Base-by-base conservation (phyloP, 2,329 filamentous ascomycete genomes). In the Fusarium decemcellulare region DNA sequence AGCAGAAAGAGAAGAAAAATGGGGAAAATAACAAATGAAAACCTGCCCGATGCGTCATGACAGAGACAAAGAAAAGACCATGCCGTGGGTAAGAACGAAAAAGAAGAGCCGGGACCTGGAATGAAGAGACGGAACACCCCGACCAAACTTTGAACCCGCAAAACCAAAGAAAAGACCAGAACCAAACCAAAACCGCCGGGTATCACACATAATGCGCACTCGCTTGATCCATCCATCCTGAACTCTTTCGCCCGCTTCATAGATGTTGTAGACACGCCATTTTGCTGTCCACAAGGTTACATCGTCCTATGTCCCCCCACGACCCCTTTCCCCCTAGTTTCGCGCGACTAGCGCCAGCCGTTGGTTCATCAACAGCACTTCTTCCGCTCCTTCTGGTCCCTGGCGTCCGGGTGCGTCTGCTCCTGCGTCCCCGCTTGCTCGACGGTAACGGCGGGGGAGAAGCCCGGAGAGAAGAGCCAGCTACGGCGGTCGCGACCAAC, bases 401-500 rank as follows among this genome's bases (percentile, higher is more conserved):
- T 59, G 39, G 46, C 46, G 30, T 76, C 70, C 15, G 71, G 59
- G 36, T 73, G 70, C 10, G 71, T 63, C 44, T 77, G 75, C 23
- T 75, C 72, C 29, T 81, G 75, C 6, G 70, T 75, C 2, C 76
- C 79, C 8, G 77, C 79, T 40, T 82, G 82, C 59, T 85, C 86
- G 30, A 87, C 76, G 4, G 84, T 83, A 6, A 88, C 79, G 11
- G 84, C 81, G 2, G 86, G 86, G 11, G 84, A 85, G 71, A 89
- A 88, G 1, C 76, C 80, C 0, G 86, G 85, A 2, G 85, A 84
- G 70, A 90, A 89, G 27, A 89, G 75, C 88, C 88, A 90, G 76
- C 87, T 89, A 44, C 87, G 79, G 40, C 88, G 78, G 72, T 90
- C 88, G 55, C 86, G 81, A 8, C 87, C 87, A 15, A 90, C 83